These are phyloP conservation scores for Agaricales sp. DNA, from an alignment of 1,284 basidiomycete species.

Conservation along the genomic window DNA sequence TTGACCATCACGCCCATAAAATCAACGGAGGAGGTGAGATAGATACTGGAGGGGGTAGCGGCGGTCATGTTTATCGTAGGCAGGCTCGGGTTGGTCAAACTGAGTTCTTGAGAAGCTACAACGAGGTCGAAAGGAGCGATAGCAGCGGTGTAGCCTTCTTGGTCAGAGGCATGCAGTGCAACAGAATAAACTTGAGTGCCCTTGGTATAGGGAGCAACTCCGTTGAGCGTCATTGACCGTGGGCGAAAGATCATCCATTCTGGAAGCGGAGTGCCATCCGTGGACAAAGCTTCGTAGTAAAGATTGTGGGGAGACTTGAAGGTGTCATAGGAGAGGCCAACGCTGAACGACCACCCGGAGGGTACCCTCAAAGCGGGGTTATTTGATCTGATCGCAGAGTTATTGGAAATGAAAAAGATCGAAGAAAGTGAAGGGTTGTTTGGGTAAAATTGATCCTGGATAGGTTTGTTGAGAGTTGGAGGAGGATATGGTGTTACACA, in stretches of 20 bases:
- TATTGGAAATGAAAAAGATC: slow-evolving; percentile 44
- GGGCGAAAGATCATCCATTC: slow-evolving; percentile 69
- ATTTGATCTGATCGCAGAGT: slow-evolving; percentile 41
- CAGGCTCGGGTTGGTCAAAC: slow-evolving; percentile 30
- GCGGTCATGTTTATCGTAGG: slow-evolving; percentile 61
- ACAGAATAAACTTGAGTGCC: slow-evolving; percentile 34
- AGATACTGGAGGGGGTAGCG: slow-evolving; percentile 42
- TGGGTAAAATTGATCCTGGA: slow-evolving; percentile 50
- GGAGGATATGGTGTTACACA: slow-evolving; percentile 48
- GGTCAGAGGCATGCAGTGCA: slow-evolving; percentile 54
- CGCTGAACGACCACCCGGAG: slow-evolving; percentile 81
- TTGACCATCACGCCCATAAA: slow-evolving; percentile 55
- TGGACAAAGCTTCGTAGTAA: slow-evolving; percentile 58
- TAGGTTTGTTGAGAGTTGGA: slow-evolving; percentile 44
- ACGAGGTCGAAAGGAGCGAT: slow-evolving; percentile 45
- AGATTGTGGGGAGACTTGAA: slow-evolving; percentile 40
- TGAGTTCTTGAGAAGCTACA: slow-evolving; percentile 57
- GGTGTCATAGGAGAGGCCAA: slow-evolving; percentile 72
- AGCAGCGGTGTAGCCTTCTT: slow-evolving; percentile 49
- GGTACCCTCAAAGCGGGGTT: slow-evolving; percentile 70
- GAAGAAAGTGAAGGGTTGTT: slow-evolving; percentile 58
- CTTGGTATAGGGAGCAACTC: slow-evolving; percentile 51
- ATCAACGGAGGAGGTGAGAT: slow-evolving; percentile 47
- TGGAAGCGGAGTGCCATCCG: slow-evolving; percentile 64
- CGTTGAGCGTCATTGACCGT: slow-evolving; percentile 65